Percentiles rank a stretch among this genome's conserved stretches.
phyloP scores from a whole-genome alignment of 345 rosid species.

The Balakata baccata region DNA sequence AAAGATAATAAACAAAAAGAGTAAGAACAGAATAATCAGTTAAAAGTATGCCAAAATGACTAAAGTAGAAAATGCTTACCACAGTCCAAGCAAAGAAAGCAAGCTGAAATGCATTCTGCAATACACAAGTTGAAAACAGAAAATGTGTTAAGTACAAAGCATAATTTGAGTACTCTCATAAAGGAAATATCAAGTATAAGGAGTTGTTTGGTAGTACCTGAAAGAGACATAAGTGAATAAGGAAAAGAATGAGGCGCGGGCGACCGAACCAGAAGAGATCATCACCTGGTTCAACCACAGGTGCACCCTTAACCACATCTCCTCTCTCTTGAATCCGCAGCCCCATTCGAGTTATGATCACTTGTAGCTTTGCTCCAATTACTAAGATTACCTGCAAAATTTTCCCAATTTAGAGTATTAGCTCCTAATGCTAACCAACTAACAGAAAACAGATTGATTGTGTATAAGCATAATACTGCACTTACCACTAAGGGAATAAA shows the following conservation, averaged over 20 bases:
- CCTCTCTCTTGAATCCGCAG: conserved; percentile 78
- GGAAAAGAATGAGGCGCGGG: conserved; percentile 76
- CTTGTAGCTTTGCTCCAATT: conserved; percentile 78
- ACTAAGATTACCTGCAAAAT: conserved; percentile 29
- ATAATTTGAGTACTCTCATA: neutral
- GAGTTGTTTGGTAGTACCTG: conserved; percentile 43
- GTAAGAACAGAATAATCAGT: neutral
- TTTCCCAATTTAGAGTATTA: too few species aligned
- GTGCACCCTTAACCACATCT: conserved; percentile 85
- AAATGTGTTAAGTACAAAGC: neutral
- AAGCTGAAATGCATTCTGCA: conserved; percentile 85
- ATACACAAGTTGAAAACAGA: neutral
- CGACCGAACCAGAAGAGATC: conserved; percentile 95
- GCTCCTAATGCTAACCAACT: conserved; percentile 51
- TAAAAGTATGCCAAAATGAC: neutral
- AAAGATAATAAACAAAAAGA: conserved; percentile 1
- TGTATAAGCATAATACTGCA: conserved; percentile 52
- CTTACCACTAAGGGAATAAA: conserved; percentile 66
- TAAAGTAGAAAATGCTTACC: conserved; percentile 39
- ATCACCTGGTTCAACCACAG: conserved; percentile 82
- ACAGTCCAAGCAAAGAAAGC: conserved; percentile 79
- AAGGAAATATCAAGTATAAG: neutral
- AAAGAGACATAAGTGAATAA: conserved; percentile 84
- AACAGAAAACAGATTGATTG: neutral
- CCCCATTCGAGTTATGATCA: conserved; percentile 81